These are phyloP conservation scores for Xylaria telfairii DNA, from an alignment of 495 filamentous ascomycete genomes.

Conservation along the genomic window DNA sequence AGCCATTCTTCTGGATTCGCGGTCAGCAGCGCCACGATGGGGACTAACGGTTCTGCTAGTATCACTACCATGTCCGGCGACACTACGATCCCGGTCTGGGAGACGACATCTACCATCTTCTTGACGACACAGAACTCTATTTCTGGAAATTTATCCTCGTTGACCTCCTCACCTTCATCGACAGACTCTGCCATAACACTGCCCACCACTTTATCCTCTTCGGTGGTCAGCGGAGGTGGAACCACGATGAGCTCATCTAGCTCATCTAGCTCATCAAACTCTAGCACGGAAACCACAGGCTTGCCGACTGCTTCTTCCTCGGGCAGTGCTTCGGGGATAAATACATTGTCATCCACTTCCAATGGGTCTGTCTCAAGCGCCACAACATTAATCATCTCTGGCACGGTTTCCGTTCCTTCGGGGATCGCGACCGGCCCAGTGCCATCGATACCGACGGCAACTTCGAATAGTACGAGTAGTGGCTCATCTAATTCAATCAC, in stretches of 20 bases:
- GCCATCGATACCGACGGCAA: not conserved
- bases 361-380: not conserved
- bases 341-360: constrained; percentile 2
- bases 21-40: not conserved
- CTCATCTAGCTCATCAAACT: not conserved
- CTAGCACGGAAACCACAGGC: not conserved
- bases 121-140: not conserved
- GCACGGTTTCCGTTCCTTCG: not conserved
- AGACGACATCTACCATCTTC: not conserved
- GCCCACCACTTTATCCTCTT: not conserved
- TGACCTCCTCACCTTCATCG: not conserved
- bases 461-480: not conserved
- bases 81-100: not conserved
- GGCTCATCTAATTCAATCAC: not conserved
- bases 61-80: constrained; percentile 2
- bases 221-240: not conserved
- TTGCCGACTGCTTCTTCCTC: not conserved
- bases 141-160: not conserved
- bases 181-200: not conserved
- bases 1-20: not conserved
- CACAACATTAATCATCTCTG: not conserved
- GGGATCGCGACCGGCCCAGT: not conserved
- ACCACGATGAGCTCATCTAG: not conserved
- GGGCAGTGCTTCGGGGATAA: not conserved
- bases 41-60: not conserved